These are phyloP conservation scores for Vitis riparia DNA, from an alignment of 164 flowering plant genomes.

Conservation along the genomic window DNA sequence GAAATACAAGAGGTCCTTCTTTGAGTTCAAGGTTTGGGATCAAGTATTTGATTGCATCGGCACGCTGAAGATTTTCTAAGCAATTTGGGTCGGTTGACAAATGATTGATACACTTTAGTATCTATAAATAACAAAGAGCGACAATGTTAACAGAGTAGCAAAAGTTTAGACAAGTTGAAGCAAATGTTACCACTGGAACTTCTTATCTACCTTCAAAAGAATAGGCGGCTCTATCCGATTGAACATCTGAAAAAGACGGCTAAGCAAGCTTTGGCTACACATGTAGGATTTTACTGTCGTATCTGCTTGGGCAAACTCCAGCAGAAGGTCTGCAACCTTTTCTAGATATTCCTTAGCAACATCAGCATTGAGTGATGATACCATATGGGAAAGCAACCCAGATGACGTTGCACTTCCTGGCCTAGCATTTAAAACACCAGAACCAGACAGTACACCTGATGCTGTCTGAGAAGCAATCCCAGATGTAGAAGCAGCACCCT, in stretches of 20 bases:
- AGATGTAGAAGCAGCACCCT: slow-evolving; percentile 71
- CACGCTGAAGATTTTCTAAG: slow-evolving; percentile 93
- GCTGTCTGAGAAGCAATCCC: slow-evolving; percentile 87
- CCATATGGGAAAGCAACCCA: slow-evolving; percentile 92
- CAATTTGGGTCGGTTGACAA: slow-evolving; percentile 98
- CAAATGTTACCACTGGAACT: background rate
- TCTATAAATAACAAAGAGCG: slow-evolving; percentile 34
- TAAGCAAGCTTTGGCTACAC: slow-evolving; percentile 95
- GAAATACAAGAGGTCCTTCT: slow-evolving; percentile 83
- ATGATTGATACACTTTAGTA: slow-evolving; percentile 86
- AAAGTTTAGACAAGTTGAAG: background rate
- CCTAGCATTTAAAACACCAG: slow-evolving; percentile 96
- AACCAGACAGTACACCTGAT: slow-evolving; percentile 95
- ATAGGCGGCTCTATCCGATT: slow-evolving; percentile 83
- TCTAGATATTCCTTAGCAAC: slow-evolving; percentile 93
- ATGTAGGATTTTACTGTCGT: slow-evolving; percentile 85
- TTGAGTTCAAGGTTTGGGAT: slow-evolving; percentile 96
- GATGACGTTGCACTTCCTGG: slow-evolving; percentile 97
- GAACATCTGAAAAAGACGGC: slow-evolving; percentile 97
- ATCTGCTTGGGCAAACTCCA: slow-evolving; percentile 91
- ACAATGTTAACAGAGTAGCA: background rate
- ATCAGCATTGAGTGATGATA: slow-evolving; percentile 84
- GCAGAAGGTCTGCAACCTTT: slow-evolving; percentile 92
- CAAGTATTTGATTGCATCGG: slow-evolving; percentile 94
- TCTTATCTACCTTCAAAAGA: slow-evolving; percentile 72